Percentiles rank a stretch among this genome's conserved stretches.
Conservation (phyloP, 331 rosid genomes). For the Pyrus hybrid region DNA sequence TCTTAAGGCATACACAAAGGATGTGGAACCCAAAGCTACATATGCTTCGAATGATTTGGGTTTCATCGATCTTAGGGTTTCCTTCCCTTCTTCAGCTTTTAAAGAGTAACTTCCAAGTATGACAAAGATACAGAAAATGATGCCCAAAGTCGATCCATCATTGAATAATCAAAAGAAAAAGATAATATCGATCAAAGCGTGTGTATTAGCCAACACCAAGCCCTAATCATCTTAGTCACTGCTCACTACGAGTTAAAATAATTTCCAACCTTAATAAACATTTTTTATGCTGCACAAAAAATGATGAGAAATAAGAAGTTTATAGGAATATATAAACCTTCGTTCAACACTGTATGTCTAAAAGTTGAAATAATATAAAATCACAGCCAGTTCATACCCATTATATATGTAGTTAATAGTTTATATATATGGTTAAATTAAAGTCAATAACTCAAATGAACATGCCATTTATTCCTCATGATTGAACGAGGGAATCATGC, state of each 20-base stretch:
- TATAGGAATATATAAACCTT: background rate
- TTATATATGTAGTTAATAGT: no score
- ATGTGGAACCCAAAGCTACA: conserved; percentile 11
- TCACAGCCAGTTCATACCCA: conserved; percentile 24
- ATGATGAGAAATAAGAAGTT: background rate
- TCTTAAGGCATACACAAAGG: conserved; percentile 20
- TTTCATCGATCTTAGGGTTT: conserved; percentile 2
- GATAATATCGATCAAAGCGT: background rate
- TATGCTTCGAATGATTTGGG: conserved; percentile 17
- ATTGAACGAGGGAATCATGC: conserved; percentile 55
- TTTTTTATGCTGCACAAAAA: background rate
- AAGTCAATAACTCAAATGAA: conserved; percentile 10
- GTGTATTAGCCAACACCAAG: conserved; percentile 21
- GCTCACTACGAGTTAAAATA: background rate
- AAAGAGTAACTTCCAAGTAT: conserved; percentile 75
- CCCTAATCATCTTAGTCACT: conserved; percentile 34
- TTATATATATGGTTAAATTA: conserved; percentile 12
- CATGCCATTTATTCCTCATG: conserved; percentile 33
- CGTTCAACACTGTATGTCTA: background rate
- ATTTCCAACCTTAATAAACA: background rate
- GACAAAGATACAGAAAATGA: conserved; percentile 62
- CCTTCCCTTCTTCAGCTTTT: background rate
- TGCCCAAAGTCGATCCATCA: conserved; percentile 26
- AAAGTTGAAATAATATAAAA: conserved; percentile 4
- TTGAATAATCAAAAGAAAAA: background rate